Evolutionary conservation across 805 yeast genomes (phyloP), one percentile per base, ranked within the genome.

Genomic region (Saccharomycopsis sp.): DNA sequence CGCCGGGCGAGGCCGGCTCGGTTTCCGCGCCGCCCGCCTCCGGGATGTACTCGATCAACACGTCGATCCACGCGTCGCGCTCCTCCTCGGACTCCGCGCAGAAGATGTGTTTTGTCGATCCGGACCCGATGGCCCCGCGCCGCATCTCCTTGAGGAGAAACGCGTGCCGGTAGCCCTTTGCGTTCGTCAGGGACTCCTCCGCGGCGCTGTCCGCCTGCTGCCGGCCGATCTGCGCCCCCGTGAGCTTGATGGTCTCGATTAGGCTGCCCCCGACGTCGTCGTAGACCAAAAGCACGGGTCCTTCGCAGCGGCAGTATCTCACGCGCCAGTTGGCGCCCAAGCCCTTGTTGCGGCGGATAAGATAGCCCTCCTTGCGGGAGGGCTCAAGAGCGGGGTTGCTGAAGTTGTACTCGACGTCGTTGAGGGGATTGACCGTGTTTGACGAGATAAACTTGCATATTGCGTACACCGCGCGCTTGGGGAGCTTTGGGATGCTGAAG

Each of bases 11-110:
- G 15, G 23, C 12, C 5, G 37, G 37, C 37, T 52, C 15, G 54
- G 61, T 50, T 5, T 52, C 62, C 20, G 20, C 16, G 24, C 51
- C 18, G 12, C 40, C 48, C 20, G 18, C n/a, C 16, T 52, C 57
- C 15, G 62, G 58, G 2, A 67, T 65, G 44, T 68, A 64, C 50
- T 71, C 73, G 34, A 76, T 68, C 15, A 79, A 63, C 0, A 74
- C 74, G 16, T 79, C 76, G 7, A 87, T 80, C 94, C 95, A 88
- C 8, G 73, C 73, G 64, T 86, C 91, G 57, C 92, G 77, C 66
- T 90, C 96, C 24, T 75, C 78, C 51, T 86, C 86, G 7, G 86
- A 82, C 67, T 91, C 96, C 1, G 94, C 86, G 69, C 95, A 89
- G 55, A 90, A 79, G 54, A 81, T 78, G 65, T 85, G 89, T 62